Evolutionary conservation across 2,329 filamentous ascomycete genomes (phyloP).

Genomic region (Colletotrichum kahawae): DNA sequence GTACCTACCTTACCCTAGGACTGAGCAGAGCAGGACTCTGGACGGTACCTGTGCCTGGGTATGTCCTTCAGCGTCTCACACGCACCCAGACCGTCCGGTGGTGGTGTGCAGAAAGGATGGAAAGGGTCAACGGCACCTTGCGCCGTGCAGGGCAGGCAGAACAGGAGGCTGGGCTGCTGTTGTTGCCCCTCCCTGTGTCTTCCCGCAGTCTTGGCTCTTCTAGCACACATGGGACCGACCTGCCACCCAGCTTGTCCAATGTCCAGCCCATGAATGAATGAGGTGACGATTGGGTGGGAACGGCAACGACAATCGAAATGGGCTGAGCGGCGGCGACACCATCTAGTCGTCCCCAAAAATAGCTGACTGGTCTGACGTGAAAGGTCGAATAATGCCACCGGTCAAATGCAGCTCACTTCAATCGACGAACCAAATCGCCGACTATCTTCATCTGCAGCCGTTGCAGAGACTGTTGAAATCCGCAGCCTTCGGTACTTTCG

Average conservation of each 20-base stretch:
- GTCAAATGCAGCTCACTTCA: not conserved
- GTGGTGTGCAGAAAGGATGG: not conserved
- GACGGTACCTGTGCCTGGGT: not conserved
- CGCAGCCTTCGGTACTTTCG: not conserved
- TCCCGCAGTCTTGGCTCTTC: not conserved
- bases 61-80: not conserved
- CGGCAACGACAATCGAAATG: not conserved
- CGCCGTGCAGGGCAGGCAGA: not conserved
- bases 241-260: not conserved
- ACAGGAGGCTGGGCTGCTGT: not conserved
- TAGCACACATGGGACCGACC: not conserved
- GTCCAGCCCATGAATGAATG: not conserved
- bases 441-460: not conserved
- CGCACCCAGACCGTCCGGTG: not conserved
- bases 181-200: not conserved
- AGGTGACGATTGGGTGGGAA: conserved; percentile 5
- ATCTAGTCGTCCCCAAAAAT: not conserved
- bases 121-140: not conserved
- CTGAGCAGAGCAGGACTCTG: not conserved
- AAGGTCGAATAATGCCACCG: not conserved
- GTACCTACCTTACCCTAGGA: not conserved
- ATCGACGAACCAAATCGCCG: not conserved
- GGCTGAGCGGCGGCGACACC: not conserved
- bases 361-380: not conserved
- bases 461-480: not conserved